Conservation (phyloP, 208 protist genomes). For the Blastocrithidia nonstop region DNA sequence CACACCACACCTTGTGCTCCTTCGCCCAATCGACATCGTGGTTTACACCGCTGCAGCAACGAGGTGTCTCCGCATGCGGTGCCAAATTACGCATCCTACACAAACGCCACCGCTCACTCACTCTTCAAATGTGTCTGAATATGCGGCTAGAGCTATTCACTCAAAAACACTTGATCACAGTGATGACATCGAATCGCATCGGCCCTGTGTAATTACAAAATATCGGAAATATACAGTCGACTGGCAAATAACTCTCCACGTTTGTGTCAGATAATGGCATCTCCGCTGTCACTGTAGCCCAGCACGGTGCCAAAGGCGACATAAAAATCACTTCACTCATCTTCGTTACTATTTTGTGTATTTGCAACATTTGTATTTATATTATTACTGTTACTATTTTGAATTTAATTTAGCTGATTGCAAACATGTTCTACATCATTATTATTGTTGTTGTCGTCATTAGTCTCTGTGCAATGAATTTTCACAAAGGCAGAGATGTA, state of each 20-base stretch:
- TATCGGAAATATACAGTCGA: conserved; percentile 17
- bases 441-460: too few species aligned
- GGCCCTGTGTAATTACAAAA: conserved; percentile 23
- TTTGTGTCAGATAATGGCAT: conserved; percentile 60
- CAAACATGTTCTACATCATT: too few species aligned
- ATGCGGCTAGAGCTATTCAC: conserved; percentile 33
- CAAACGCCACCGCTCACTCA: conserved; percentile 20
- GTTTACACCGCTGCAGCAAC: conserved; percentile 23
- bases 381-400: too few species aligned
- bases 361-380: too few species aligned
- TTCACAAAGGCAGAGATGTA: too few species aligned
- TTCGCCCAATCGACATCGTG: conserved; percentile 18
- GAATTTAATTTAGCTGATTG: too few species aligned
- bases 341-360: too few species aligned
- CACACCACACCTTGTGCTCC: conserved; percentile 63
- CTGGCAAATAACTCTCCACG: conserved; percentile 45
- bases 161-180: conserved; percentile 39
- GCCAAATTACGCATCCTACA: conserved; percentile 24
- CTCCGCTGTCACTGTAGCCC: conserved; percentile 56
- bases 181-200: conserved; percentile 37
- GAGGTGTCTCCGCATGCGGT: conserved; percentile 53
- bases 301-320: conserved; percentile 49
- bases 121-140: conserved; percentile 40
- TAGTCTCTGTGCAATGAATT: too few species aligned
- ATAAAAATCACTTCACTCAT: too few species aligned